Evolutionary conservation across 805 yeast species (phyloP).

Genomic region (Candida vaughaniae): DNA sequence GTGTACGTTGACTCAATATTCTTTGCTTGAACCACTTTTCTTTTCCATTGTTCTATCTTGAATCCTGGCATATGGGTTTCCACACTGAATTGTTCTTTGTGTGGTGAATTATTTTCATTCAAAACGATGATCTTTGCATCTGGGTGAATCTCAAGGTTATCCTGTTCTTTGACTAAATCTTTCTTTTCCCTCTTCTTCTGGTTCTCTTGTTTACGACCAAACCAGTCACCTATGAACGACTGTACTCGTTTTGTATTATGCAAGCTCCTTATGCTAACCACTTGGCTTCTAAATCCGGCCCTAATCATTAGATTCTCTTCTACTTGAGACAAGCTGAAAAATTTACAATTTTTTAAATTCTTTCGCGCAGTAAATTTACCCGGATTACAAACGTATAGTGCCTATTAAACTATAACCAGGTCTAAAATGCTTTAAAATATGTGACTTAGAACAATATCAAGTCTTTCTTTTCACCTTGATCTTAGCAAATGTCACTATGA

Average conservation of each 20-base stretch:
- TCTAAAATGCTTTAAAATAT: too few species aligned
- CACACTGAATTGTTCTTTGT: slow-evolving; percentile 22
- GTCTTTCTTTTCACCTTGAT: background rate
- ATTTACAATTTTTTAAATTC: slow-evolving; percentile 1
- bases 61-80: slow-evolving; percentile 35
- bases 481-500: slow-evolving; percentile 1
- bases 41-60: slow-evolving; percentile 37
- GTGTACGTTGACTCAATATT: slow-evolving; percentile 30
- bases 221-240: slow-evolving; percentile 31
- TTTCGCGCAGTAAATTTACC: slow-evolving; percentile 7
- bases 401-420: too few species aligned
- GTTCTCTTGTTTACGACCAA: slow-evolving; percentile 31
- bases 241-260: slow-evolving; percentile 14
- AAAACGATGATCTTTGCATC: slow-evolving; percentile 34
- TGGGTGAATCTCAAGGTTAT: slow-evolving; percentile 34
- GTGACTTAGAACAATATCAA: too few species aligned
- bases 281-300: slow-evolving; percentile 1
- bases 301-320: slow-evolving; percentile 6
- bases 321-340: slow-evolving; percentile 5
- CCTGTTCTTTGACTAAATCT: slow-evolving; percentile 36
- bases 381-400: too few species aligned
- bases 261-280: slow-evolving; percentile 6
- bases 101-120: slow-evolving; percentile 35
- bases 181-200: slow-evolving; percentile 26
- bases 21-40: slow-evolving; percentile 17